Evolutionary conservation across 192 early-diverging fungal genomes (phyloP).

Genomic region (Rhizoclosmatium globosum): DNA sequence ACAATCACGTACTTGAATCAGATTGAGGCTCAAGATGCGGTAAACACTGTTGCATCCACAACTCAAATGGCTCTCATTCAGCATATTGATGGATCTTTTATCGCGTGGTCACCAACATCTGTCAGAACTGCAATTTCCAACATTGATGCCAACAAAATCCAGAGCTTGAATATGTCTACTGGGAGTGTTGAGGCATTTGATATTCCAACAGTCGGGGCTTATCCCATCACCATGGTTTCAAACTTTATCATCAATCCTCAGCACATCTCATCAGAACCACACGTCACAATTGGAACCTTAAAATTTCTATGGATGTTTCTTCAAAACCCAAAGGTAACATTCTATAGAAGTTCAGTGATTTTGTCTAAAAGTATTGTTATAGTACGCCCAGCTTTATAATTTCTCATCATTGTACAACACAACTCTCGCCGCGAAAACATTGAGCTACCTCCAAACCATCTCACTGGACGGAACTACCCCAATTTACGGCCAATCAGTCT

Average conservation of each 20-base stretch:
- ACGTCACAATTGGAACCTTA: background rate
- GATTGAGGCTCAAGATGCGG: background rate
- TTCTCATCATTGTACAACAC: background rate
- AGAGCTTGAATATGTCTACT: background rate
- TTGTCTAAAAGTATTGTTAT: background rate
- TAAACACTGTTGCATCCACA: background rate
- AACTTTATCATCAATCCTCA: background rate
- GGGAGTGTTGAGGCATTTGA: background rate
- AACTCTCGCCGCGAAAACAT: background rate
- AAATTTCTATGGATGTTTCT: background rate
- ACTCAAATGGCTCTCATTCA: background rate
- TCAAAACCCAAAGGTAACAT: background rate
- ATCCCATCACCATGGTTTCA: background rate
- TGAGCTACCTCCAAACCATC: background rate
- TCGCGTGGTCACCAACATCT: background rate
- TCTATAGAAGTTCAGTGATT: background rate
- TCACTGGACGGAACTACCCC: background rate
- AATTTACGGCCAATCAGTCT: background rate
- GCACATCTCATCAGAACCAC: background rate
- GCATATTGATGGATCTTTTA: background rate
- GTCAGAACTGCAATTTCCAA: background rate
- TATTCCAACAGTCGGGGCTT: background rate
- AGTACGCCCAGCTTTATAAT: background rate
- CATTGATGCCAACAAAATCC: background rate
- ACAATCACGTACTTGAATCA: slow-evolving; percentile 10